Base-by-base conservation (phyloP, 2,329 filamentous ascomycete genomes). In the Calonectria ilicicola region DNA sequence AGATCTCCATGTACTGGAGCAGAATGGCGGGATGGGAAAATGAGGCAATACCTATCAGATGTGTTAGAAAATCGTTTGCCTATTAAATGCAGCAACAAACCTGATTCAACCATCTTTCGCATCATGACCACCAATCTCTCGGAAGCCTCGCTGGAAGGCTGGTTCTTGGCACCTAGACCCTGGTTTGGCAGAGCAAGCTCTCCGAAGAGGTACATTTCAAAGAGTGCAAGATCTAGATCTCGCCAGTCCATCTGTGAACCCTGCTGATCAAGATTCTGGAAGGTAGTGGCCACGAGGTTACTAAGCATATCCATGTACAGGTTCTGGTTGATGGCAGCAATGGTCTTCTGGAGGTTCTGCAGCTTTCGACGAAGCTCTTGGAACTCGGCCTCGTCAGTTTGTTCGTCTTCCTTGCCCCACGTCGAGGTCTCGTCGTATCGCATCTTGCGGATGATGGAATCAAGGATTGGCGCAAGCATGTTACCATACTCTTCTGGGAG, bases 1-100 rank as follows among this genome's bases (percentile, higher is more conserved):
- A 98, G 42, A 98, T 98, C 83, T 99, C 97, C 96, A 99, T 98
- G 81, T 98, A 99, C 84, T 98, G 95, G 26, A 99, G 88, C 75
- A 98, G 91, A 65, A 98, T 96, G 19, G 96, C 95, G 1, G 97
- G 96, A 82, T 98, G 97, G 19, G 93, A 92, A 83, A 96, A 97
- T 51, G 90, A 93, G 72, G 95, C 93, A 77, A 98, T 93, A 77
- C 94, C 95, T 96, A 76, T 79, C 32, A 7, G n/a, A 6, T 6
- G 53, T 58, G 56, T 79, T 75, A 79, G 74, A 27, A n/a, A 15
- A 78, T 64, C 67, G 15, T 6, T n/a, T 49, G 12, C 26, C 32
- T 47, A n/a, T 6, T 38, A 35, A 14, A 9, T 23, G 17, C 14
- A 32, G 35, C 21, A 29, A 84, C 91, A 83, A 88, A 96, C 94